Base-by-base conservation (phyloP, 2,329 filamentous ascomycete species). In the Apiospora arundinis region DNA sequence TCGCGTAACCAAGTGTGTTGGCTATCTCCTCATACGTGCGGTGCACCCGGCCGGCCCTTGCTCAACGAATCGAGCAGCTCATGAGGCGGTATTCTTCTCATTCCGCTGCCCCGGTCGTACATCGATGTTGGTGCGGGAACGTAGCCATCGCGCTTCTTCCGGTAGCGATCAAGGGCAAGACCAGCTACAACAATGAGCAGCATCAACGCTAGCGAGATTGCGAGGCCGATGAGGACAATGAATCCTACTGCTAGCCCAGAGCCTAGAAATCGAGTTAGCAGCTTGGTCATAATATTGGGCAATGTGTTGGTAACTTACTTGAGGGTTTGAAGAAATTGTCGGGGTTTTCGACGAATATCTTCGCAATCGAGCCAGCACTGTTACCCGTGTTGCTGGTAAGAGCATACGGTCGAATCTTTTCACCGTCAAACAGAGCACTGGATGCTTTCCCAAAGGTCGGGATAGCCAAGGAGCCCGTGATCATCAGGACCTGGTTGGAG, bases 341-440 rank as follows among this genome's bases (percentile, higher is more conserved):
- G 18, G 56, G 56, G 67, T 93, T 92, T 83, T 97, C 91, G 14
- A 95, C 92, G 81, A 99, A 97, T 73, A 98, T 87, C 75, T 90
- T 90, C 45, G 92, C 91, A 77, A 99, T 89, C 76, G 90, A 95
- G 67, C 95, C 94, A 14, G 89, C 85, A 16, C 86, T 85, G 72
- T 90, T 90, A 77, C 90, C 87, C 16, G 87, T 82, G 72, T 87
- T 92, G 65, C 90, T 92, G 1, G 95, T 93, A 56, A 99, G 88
- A 52, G 94, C 88, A 80, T 95, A 97, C 0, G 96, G 95, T 69
- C 86, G 86, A 79, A 95, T 91, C 2, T 85, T 84, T 14, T 91
- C 94, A 76, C 96, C 96, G 78, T 98, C 94, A 84, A 93, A 99
- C 40, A 98, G 85, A 9, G 92, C 95, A 11, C 94, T 95, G 18